Evolutionary conservation across 805 yeast genomes (phyloP), one percentile per base, ranked within the genome.

Genomic region (Blastobotrys mokoenaii): DNA sequence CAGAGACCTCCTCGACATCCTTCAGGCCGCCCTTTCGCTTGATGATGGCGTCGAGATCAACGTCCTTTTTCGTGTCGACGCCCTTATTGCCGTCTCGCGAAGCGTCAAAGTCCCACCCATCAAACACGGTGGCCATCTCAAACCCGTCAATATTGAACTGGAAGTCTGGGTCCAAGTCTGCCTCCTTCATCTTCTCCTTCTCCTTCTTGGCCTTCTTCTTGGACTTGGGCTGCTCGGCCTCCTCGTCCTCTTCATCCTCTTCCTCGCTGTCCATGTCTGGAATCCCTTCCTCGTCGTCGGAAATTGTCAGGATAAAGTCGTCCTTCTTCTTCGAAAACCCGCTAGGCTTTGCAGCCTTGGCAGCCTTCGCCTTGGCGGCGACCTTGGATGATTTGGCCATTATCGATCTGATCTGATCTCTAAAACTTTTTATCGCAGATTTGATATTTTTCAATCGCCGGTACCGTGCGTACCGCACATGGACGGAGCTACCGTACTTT

Each of bases 101-200:
- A 45, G 76, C 77, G 35, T 72, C 76, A 59, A 88, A 86, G 54
- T 87, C 87, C 96, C 97, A 88, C n/a, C 95, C 96, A 46, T 76
- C 78, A 44, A 81, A 79, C 37, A 66, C 62, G 2, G 45, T 44
- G 4, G 47, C 38, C n/a, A 42, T 42, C 15, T 43, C 53, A 27
- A 47, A 38, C 3, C 55, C 80, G 22, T 78, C 90, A 9, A 80
- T 53, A 17, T 79, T 74, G 59, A 89, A 89, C 15, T 72, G 64
- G 59, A 93, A 87, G 30, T 77, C 81, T 3, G 89, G 87, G 54
- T 86, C 80, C 39, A 88, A 61, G 12, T 60, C 65, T 15, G 46
- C 50, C 46, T 76, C 87, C 36, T 45, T 37, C 2, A 33, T 47
- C 44, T 57, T 59, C 35, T 54, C 60, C 40, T 53, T 51, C 41